These are phyloP conservation scores for Phyllosticta capitalensis DNA, from an alignment of 2,329 filamentous ascomycete species.

Conservation along the genomic window DNA sequence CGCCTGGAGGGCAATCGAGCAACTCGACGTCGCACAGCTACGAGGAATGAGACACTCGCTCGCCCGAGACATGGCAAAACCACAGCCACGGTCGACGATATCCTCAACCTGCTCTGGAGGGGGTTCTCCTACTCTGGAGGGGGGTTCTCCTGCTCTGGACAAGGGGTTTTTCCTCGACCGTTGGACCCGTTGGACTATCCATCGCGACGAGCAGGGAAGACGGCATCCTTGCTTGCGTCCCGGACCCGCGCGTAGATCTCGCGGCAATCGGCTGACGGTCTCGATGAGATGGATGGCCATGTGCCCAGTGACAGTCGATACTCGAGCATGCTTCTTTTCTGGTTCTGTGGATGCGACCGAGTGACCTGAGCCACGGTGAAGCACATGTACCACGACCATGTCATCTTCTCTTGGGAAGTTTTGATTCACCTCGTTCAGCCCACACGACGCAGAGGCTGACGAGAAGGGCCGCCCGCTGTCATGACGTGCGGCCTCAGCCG, in stretches of 20 bases:
- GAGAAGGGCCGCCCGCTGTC: neutral
- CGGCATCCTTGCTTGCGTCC: neutral
- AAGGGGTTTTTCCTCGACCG: neutral
- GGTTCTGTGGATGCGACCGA: conserved; percentile 4
- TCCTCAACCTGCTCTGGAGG: no score
- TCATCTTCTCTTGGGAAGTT: conserved; percentile 4
- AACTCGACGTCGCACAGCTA: conserved; percentile 8
- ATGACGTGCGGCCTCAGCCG: conserved; percentile 3
- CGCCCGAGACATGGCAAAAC: conserved; percentile 5
- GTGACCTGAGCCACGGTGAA: conserved; percentile 4
- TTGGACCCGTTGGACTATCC: neutral
- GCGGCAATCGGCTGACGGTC: conserved; percentile 7
- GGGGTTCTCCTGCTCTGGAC: no score
- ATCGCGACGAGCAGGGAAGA: neutral
- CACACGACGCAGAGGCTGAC: neutral
- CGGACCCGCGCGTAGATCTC: conserved; percentile 6
- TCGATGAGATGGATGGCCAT: neutral
- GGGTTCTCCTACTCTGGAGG: no score
- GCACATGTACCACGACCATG: conserved; percentile 7
- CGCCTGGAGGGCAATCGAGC: conserved; percentile 3
- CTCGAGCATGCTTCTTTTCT: conserved; percentile 3
- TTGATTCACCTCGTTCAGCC: neutral
- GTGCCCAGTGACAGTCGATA: neutral
- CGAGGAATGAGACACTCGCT: conserved; percentile 10
- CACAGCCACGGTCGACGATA: no score